Evolutionary conservation across 2,329 filamentous ascomycete species (phyloP), one percentile per base, ranked within the genome.

Genomic region (Tympanopsis confertula): DNA sequence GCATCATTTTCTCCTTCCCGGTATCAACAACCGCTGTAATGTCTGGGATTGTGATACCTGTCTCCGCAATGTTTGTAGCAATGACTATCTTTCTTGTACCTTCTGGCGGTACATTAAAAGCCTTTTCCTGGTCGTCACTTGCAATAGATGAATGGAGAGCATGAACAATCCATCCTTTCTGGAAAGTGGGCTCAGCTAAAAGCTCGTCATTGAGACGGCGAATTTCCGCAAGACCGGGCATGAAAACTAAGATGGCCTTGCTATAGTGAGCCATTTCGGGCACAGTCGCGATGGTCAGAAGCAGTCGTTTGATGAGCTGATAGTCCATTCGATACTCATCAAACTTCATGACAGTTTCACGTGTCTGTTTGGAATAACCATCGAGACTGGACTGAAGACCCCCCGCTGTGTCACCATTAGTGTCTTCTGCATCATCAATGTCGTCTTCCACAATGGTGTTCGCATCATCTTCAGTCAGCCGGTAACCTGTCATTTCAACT

Each of bases 61-160:
- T 98, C 57, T 98, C 91, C 4, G 91, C 91, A 55, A 98, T 98
- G 53, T 98, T 98, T 13, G 91, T 98, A 2, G 91, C 88, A 39
- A 98, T 71, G 2, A 98, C 89, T 45, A 98, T 91, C 62, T 98
- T 98, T 44, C 88, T 75, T 40, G 78, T 69, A 1, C 89, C 89
- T 3, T 69, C 70, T 1, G 88, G 86, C 4, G 91, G 91, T 1
- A 94, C 62, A 4, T 86, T 65, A 54, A 98, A 98, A 0, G 91
- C 91, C 22, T 83, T 80, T 58, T 98, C 89, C 55, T 98, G 91
- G 43, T 98, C 91, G 50, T 96, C 89, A 35, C 84, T 95, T 10
- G 89, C 87, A 47, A 98, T 95, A 0, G 84, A 86, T 0, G 91
- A 96, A 55, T 98, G 91, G 24, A 98, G 68, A 12, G 87, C 83